phyloP scores from a whole-genome alignment of 805 yeast species.

The Lipomyces orientalis region DNA sequence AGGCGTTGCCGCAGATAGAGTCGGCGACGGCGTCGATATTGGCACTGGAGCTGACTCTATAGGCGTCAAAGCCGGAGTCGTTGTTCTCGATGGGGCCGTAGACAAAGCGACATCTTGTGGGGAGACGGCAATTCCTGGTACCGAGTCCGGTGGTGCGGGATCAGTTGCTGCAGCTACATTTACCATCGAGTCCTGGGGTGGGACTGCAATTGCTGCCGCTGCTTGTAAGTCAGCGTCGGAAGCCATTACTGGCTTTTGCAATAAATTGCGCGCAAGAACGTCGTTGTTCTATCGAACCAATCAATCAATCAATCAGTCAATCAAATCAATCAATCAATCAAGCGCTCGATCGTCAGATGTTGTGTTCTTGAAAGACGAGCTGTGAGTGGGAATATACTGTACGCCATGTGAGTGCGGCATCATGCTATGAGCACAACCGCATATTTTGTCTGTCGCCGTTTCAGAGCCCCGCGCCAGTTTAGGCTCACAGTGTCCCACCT shows the following conservation, averaged over 20 bases:
- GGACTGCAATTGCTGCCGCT: not conserved
- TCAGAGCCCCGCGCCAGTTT: too few species aligned
- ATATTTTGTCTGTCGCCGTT: too few species aligned
- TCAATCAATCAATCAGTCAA: not conserved
- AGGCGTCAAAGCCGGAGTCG: not conserved
- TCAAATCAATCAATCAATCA: not conserved
- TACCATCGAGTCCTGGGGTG: not conserved
- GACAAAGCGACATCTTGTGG: not conserved
- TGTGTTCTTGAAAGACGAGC: too few species aligned
- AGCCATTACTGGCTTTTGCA: constrained; percentile 1
- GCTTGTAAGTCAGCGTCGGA: constrained; percentile 2
- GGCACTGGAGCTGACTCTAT: not conserved
- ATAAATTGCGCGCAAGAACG: not conserved
- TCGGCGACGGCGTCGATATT: not conserved
- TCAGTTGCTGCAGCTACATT: not conserved
- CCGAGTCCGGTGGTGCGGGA: not conserved
- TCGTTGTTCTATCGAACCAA: not conserved
- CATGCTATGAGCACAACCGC: not conserved
- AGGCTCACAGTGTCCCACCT: not conserved
- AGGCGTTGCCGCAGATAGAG: not conserved
- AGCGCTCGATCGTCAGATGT: not conserved
- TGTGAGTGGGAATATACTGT: not conserved
- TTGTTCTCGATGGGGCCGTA: not conserved
- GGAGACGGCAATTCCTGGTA: not conserved
- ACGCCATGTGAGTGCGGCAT: not conserved